Base-by-base conservation (phyloP, 768 basidiomycete species). In the Pleurotus citrinopileatus region DNA sequence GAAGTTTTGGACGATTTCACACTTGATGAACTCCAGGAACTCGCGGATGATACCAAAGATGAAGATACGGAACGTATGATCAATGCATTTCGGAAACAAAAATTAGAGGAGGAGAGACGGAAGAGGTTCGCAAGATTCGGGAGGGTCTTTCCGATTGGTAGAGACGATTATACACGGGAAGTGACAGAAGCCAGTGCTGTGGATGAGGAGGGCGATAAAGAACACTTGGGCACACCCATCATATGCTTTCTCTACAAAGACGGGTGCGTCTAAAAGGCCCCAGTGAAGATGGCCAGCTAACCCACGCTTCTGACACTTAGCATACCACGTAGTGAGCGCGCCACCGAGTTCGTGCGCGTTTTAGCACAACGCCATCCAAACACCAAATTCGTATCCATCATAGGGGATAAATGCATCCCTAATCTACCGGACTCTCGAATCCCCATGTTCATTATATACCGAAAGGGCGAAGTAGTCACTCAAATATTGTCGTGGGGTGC, bases 161-260 rank as follows among this genome's bases (percentile, higher is more conserved):
- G 96, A 58, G 94, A 94, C 13, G 95, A 97, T 66, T 99, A 98
- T 69, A 96, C 90, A 36, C 78, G 88, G 42, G 94, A 98, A 65
- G 91, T 99, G 9, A 98, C 94, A 0, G 95, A 98, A 57, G 91
- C 92, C 3, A 98, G 94, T 69, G 80, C 79, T 55, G 67, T 82
- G 8, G 75, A 83, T 57, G 82, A 88, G 51, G 79, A 80, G 5
- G 87, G 78, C 23, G 86, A 88, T 46, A 75, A 81, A 7, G 77
- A 81, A 55, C 80, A 82, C 47, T 77, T 71, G 58, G 96, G 95
- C 0, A 98, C 94, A 0, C 94, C 93, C 0, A 94, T 98, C 1
- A 83, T 98, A 5, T 96, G 94, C 53, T 91, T 95, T 65, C 70
- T 99, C 29, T 98, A 94, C 73, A 98, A 97, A 69, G 94, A 97